A percentile compares a stretch with the other conserved stretches of the same genome.
Conservation (phyloP, 2,329 filamentous ascomycete species). For the Shiraia bambusicola region DNA sequence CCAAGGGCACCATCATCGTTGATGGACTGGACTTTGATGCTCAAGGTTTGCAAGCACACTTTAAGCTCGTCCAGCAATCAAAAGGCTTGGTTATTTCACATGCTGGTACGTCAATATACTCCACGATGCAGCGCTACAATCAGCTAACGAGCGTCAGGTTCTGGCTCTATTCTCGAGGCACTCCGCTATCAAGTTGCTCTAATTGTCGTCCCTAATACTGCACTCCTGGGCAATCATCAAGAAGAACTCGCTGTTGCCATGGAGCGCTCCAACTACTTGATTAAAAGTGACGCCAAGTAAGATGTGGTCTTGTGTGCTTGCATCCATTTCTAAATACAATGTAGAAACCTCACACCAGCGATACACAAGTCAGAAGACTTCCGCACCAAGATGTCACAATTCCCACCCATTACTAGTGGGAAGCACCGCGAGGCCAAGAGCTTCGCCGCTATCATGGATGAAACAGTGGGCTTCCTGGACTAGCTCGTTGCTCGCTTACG, state of each 20-base stretch:
- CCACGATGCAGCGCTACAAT: background rate
- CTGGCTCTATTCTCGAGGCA: conserved; percentile 84
- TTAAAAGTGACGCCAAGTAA: conserved; percentile 69
- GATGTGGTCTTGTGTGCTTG: conserved; percentile 18
- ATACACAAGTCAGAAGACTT: conserved; percentile 52
- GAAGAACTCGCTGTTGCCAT: conserved; percentile 79
- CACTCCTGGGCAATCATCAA: conserved; percentile 87
- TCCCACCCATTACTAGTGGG: conserved; percentile 39
- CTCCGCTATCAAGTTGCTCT: conserved; percentile 72
- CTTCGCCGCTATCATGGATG: conserved; percentile 41
- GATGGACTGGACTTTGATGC: conserved; percentile 67
- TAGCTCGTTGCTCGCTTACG: conserved; percentile 4
- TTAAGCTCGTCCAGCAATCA: conserved; percentile 55
- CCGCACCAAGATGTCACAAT: conserved; percentile 33
- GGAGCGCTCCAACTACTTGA: conserved; percentile 71
- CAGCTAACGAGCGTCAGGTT: conserved; percentile 59
- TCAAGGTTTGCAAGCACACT: conserved; percentile 59
- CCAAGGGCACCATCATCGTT: conserved; percentile 44
- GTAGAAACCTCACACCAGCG: conserved; percentile 51
- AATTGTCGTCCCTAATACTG: conserved; percentile 85
- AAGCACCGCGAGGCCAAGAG: conserved; percentile 40
- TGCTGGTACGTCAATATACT: conserved; percentile 63
- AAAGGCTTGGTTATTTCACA: conserved; percentile 84
- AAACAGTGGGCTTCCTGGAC: conserved; percentile 38
- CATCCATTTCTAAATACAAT: background rate